phyloP scores from a whole-genome alignment of 1,139 yeast species.

The Lodderomyces orthopsilosis region DNA sequence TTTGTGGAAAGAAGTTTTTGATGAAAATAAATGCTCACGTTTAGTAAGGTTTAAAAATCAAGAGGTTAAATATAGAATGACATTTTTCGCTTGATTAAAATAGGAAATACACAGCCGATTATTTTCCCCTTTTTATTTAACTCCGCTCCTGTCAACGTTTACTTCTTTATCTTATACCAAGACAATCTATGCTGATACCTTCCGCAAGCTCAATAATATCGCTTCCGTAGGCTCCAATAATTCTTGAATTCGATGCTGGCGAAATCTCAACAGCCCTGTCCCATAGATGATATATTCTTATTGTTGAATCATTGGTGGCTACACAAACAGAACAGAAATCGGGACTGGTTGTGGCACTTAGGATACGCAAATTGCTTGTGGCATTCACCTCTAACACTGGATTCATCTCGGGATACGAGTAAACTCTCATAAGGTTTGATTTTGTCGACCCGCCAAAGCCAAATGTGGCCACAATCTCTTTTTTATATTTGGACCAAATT shows the following conservation, averaged over 20 bases:
- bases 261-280: constrained; percentile 19
- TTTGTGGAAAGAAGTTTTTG: neutral
- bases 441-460: constrained; percentile 64
- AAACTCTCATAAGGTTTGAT: constrained; percentile 52
- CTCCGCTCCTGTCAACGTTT: neutral
- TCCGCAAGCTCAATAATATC: constrained; percentile 56
- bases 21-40: neutral
- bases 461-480: constrained; percentile 73
- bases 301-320: constrained; percentile 74
- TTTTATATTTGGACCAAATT: constrained; percentile 65
- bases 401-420: constrained; percentile 63
- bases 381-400: constrained; percentile 52
- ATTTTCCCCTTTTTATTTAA: neutral
- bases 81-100: neutral
- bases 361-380: constrained; percentile 51
- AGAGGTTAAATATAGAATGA: neutral
- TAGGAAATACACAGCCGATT: neutral
- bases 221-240: constrained; percentile 48
- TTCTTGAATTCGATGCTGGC: constrained; percentile 35
- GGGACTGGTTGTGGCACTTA: constrained; percentile 68
- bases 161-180: constrained; percentile 15
- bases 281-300: constrained; percentile 75
- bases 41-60: neutral
- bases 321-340: constrained; percentile 60
- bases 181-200: constrained; percentile 34